A percentile compares a stretch with the other conserved stretches of the same genome.
phyloP scores from a whole-genome alignment of 2,329 filamentous ascomycete genomes.

The Ascochyta koolunga region DNA sequence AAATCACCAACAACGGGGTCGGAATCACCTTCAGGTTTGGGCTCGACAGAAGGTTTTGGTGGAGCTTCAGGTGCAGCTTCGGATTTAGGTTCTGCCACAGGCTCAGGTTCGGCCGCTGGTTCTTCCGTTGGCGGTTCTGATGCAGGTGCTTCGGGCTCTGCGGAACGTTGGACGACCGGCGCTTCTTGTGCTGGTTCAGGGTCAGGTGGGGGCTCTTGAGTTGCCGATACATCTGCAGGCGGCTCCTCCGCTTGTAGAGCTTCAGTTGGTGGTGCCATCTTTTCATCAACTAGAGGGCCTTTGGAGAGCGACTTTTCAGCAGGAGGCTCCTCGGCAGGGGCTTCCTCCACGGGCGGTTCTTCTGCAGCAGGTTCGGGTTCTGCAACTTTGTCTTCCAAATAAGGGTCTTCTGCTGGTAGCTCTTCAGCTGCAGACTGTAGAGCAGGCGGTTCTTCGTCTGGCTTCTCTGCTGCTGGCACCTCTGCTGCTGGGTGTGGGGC shows the following conservation, averaged over 20 bases:
- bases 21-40: neutral
- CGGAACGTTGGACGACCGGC: neutral
- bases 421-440: neutral
- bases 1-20: neutral
- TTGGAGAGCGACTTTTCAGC: neutral
- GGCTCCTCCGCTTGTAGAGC: neutral
- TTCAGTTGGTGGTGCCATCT: neutral
- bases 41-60: slow-evolving; percentile 1
- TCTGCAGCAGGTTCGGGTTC: neutral
- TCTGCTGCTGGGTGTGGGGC: neutral
- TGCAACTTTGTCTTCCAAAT: neutral
- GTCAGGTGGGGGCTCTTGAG: neutral
- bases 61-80: slow-evolving; percentile 2
- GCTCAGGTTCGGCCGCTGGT: neutral
- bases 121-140: slow-evolving; percentile 1
- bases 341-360: neutral
- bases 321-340: neutral
- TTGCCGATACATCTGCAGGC: neutral
- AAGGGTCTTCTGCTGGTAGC: neutral
- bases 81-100: slow-evolving; percentile 4
- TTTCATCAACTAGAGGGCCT: neutral
- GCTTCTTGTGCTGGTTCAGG: neutral
- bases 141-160: neutral
- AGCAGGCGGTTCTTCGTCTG: neutral
- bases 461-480: neutral